These are phyloP conservation scores for Hortiboletus rubellus DNA, from an alignment of 1,284 basidiomycete genomes.

Conservation along the genomic window DNA sequence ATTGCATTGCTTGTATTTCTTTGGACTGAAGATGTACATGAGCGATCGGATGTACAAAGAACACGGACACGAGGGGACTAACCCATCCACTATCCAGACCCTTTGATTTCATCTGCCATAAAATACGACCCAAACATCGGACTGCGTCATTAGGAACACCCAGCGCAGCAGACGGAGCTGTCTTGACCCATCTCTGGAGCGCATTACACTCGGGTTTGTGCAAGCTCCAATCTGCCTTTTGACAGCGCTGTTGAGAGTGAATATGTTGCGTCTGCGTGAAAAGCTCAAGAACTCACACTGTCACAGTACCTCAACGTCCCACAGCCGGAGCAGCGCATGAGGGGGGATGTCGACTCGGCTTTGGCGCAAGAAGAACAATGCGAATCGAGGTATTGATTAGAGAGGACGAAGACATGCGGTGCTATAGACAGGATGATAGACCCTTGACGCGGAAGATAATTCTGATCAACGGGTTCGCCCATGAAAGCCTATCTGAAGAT, in stretches of 20 bases:
- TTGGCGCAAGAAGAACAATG: slow-evolving; percentile 73
- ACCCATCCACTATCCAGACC: slow-evolving; percentile 63
- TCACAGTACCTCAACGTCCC: slow-evolving; percentile 72
- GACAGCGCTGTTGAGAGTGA: slow-evolving; percentile 58
- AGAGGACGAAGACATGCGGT: slow-evolving; percentile 68
- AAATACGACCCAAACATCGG: slow-evolving; percentile 71
- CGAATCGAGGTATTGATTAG: slow-evolving; percentile 56
- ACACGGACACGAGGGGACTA: slow-evolving; percentile 27
- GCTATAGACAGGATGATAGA: slow-evolving; percentile 52
- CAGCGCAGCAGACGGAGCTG: slow-evolving; percentile 47
- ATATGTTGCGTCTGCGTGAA: background rate
- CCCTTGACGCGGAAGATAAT: slow-evolving; percentile 44
- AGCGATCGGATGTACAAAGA: background rate
- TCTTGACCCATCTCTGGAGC: slow-evolving; percentile 55
- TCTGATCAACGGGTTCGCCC: slow-evolving; percentile 1
- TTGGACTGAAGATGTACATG: slow-evolving; percentile 47
- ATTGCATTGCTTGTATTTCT: slow-evolving; percentile 72
- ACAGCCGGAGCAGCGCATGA: slow-evolving; percentile 75
- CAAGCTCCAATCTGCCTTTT: slow-evolving; percentile 70
- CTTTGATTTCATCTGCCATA: slow-evolving; percentile 64
- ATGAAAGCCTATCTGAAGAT: background rate
- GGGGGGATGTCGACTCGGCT: slow-evolving; percentile 33
- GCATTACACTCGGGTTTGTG: slow-evolving; percentile 81
- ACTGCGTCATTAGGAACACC: slow-evolving; percentile 70
- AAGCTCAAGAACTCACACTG: slow-evolving; percentile 42